phyloP scores from a whole-genome alignment of 441 rosid genomes.

The Gossypium schwendimanii region DNA sequence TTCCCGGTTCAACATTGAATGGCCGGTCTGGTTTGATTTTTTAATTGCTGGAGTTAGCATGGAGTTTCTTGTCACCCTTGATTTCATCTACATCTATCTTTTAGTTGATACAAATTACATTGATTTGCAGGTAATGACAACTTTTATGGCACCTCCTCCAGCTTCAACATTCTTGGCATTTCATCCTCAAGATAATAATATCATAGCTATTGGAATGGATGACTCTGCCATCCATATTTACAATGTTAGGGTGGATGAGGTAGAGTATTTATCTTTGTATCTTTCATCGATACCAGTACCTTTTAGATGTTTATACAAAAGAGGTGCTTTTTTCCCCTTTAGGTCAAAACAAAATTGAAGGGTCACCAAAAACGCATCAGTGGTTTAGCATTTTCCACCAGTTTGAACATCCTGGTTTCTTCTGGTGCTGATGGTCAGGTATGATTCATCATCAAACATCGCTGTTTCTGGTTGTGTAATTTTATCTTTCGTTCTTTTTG shows the following conservation, averaged over 20 bases:
- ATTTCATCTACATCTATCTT: not conserved
- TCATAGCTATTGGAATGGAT: constrained; percentile 45
- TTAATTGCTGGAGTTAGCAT: not conserved
- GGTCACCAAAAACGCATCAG: constrained; percentile 41
- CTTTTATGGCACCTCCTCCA: constrained; percentile 48
- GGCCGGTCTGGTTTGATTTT: not conserved
- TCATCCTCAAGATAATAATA: constrained; percentile 44
- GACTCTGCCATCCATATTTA: constrained; percentile 45
- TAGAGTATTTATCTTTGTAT: constrained; percentile 11
- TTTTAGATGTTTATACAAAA: not conserved
- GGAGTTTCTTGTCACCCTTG: not conserved
- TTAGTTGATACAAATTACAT: not conserved
- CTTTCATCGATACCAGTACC: not conserved
- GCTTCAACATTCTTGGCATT: constrained; percentile 42
- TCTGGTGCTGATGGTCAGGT: constrained; percentile 52
- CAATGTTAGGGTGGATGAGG: constrained; percentile 47
- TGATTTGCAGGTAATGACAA: constrained; percentile 39
- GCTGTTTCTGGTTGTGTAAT: not conserved
- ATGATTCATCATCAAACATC: constrained; percentile 10
- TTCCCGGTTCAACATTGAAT: not conserved
- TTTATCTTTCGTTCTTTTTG: not conserved
- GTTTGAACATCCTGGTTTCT: constrained; percentile 34
- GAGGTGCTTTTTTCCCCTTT: constrained; percentile 2
- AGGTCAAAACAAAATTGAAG: constrained; percentile 42
- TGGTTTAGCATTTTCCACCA: constrained; percentile 41